A percentile compares a stretch with the other conserved stretches of the same genome.
phyloP scores from a whole-genome alignment of 2,329 filamentous ascomycete species.

The Colletotrichum sp. region DNA sequence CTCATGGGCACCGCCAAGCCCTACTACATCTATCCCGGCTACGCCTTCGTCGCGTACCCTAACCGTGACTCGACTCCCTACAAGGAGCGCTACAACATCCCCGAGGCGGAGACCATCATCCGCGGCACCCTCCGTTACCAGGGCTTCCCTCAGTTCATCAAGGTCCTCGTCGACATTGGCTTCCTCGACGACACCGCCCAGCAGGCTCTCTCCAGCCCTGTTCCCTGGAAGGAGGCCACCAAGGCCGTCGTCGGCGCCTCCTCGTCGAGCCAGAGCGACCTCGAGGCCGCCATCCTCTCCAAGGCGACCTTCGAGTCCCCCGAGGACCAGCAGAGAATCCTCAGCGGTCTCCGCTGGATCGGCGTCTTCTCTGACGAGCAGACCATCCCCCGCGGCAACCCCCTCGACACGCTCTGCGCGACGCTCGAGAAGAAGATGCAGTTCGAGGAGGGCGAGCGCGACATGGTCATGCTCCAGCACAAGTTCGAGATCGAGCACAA shows the following conservation, averaged over 20 bases:
- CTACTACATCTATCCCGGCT: constrained; percentile 89
- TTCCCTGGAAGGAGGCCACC: constrained; percentile 86
- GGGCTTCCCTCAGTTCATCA: constrained; percentile 91
- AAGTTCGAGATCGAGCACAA: constrained; percentile 85
- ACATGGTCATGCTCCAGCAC: constrained; percentile 82
- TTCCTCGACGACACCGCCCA: constrained; percentile 79
- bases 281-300: constrained; percentile 74
- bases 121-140: constrained; percentile 77
- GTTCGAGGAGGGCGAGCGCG: constrained; percentile 82
- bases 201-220: constrained; percentile 68
- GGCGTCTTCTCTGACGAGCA: constrained; percentile 70
- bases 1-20: constrained; percentile 90
- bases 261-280: constrained; percentile 70
- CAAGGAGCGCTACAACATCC: constrained; percentile 88
- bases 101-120: constrained; percentile 87
- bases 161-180: constrained; percentile 84
- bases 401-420: constrained; percentile 89
- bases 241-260: constrained; percentile 75
- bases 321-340: constrained; percentile 72
- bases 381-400: constrained; percentile 77
- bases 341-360: constrained; percentile 77
- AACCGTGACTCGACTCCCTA: constrained; percentile 92
- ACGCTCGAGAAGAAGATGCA: constrained; percentile 92
- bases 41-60: constrained; percentile 88
- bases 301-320: constrained; percentile 75